Evolutionary conservation across 1,284 basidiomycete genomes (phyloP), one percentile per base, ranked within the genome.

Genomic region (Amylostereum chailletii): DNA sequence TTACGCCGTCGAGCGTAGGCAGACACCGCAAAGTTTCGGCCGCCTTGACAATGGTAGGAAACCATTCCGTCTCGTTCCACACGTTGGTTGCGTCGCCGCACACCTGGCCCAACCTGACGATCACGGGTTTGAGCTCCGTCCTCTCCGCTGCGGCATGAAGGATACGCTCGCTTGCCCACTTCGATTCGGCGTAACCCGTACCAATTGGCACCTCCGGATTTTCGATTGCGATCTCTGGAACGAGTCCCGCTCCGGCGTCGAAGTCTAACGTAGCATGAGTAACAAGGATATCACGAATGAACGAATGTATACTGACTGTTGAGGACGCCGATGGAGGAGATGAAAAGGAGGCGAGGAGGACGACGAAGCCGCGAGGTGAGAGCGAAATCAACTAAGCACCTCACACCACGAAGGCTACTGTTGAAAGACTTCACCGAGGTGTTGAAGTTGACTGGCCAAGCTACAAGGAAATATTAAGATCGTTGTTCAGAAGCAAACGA

Each of bases 101-200:
- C 32, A 57, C 34, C 46, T 57, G 56, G 3, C 56, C 56, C 8
- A 54, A 47, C 19, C 56, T 52, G 19, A 48, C 47, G 11, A 43
- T 37, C 6, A 26, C 33, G 11, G 26, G 29, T 4, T 31, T 40
- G 10, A 48, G 47, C 29, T 42, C 39, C 11, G 30, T 31, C n/a
- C 29, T 26, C 4, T 41, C 38, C 26, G 11, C 26, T 5, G 47
- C 47, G 33, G 8, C n/a, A 32, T 34, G 31, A 27, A 42, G 44
- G 10, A 50, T 40, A 4, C 26, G 31, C 39, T 42, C 45, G 5
- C 39, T 36, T 4, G 44, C 49, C 45, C 43, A 40, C 32, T 45
- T 42, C 36, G 39, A 65, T 53, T 74, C 67, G 10, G 60, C 54
- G 55, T 74, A 74, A 1, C 66, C 70, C 27, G 55, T 51, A 1